These are phyloP conservation scores for Leccinum colubrinum DNA, from an alignment of 1,284 basidiomycete species.

Conservation along the genomic window DNA sequence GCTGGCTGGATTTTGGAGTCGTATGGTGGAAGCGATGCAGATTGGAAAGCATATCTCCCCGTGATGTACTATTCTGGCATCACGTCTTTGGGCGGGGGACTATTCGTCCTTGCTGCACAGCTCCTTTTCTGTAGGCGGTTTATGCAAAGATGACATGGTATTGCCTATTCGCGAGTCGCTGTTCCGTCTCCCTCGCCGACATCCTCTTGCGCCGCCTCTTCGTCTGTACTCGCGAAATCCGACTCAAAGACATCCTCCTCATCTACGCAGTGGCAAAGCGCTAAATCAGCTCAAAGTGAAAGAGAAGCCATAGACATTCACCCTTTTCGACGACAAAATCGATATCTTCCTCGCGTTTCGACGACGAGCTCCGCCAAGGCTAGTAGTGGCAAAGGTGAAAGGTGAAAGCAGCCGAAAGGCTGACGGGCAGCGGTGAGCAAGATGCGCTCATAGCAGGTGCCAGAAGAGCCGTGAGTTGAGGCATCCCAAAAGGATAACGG, in stretches of 20 bases:
- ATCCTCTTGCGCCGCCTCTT: conserved; percentile 58
- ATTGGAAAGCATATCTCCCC: conserved; percentile 24
- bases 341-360: too few species aligned
- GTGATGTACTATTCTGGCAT: conserved; percentile 35
- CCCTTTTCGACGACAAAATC: too few species aligned
- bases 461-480: too few species aligned
- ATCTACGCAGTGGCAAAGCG: conserved; percentile 39
- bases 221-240: conserved; percentile 81
- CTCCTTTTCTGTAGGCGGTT: conserved; percentile 1
- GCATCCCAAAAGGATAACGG: too few species aligned
- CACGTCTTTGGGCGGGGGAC: conserved; percentile 23
- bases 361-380: too few species aligned
- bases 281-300: neutral
- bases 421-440: too few species aligned
- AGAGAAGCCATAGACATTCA: too few species aligned
- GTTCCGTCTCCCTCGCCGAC: conserved; percentile 54
- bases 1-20: conserved; percentile 33
- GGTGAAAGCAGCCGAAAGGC: too few species aligned
- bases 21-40: conserved; percentile 23
- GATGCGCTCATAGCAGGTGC: too few species aligned
- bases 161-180: conserved; percentile 21
- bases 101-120: conserved; percentile 19
- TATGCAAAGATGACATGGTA: too few species aligned
- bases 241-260: conserved; percentile 79
- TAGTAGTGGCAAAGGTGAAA: too few species aligned